phyloP scores from a whole-genome alignment of 345 rosid genomes.

The Euclidium syriacum region DNA sequence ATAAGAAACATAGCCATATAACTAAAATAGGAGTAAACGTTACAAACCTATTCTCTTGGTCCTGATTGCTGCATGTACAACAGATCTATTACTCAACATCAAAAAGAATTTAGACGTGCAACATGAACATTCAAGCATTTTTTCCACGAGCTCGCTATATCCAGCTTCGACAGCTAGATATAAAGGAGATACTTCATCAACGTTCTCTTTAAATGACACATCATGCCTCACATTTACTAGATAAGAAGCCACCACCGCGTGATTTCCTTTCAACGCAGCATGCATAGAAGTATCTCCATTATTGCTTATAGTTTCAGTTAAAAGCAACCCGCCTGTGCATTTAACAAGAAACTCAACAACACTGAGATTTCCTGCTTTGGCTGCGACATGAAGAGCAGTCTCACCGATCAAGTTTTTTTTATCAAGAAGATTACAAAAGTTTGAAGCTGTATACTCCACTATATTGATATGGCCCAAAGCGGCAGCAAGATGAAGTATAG shows the following conservation, averaged over 20 bases:
- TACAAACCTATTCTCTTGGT: not conserved
- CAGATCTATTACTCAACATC: not conserved
- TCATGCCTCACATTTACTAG: not conserved
- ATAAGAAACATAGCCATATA: no score
- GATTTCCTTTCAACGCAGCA: not conserved
- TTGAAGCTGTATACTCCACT: not conserved
- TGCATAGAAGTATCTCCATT: not conserved
- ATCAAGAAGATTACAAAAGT: not conserved
- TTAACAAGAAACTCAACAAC: not conserved
- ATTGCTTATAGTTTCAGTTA: not conserved
- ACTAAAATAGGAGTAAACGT: no score
- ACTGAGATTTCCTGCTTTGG: not conserved
- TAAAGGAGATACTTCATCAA: not conserved
- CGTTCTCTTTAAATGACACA: not conserved
- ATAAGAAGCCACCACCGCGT: not conserved
- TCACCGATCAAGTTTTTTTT: not conserved
- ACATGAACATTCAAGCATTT: constrained; percentile 1
- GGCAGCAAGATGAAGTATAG: constrained; percentile 8
- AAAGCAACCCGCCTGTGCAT: not conserved
- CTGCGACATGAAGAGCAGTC: constrained; percentile 12
- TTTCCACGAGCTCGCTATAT: not conserved
- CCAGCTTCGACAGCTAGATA: constrained; percentile 18
- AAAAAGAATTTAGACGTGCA: not conserved
- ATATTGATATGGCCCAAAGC: not conserved
- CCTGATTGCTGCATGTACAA: constrained; percentile 9